phyloP scores from a whole-genome alignment of 352 stramenopile species.

The Globisporangium irregulare region DNA sequence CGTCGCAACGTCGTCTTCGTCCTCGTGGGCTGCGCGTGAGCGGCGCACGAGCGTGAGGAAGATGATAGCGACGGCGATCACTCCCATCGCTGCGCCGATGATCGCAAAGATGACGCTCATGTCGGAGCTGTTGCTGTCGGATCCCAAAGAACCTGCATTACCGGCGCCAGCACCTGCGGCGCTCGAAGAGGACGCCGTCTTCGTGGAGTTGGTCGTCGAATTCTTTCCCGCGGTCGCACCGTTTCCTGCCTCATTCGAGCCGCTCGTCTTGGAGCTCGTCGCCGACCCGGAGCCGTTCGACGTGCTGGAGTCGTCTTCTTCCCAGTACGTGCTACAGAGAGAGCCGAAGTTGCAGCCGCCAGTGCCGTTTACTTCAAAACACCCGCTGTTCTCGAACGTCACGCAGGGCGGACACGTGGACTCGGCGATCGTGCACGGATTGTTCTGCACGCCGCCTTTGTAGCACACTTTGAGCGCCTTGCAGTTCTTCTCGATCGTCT shows the following conservation, averaged over 20 bases:
- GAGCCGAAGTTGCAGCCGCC: constrained; percentile 26
- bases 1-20: constrained; percentile 56
- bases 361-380: constrained; percentile 21
- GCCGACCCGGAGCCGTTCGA: constrained; percentile 19
- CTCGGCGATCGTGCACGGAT: constrained; percentile 24
- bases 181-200: constrained; percentile 14
- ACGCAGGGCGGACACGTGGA: constrained; percentile 34
- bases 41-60: constrained; percentile 75
- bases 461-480: constrained; percentile 27
- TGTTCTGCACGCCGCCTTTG: constrained; percentile 13
- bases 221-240: neutral
- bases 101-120: constrained; percentile 79
- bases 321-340: constrained; percentile 28
- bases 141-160: constrained; percentile 9
- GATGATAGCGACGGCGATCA: constrained; percentile 77
- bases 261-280: neutral
- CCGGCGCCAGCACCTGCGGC: neutral
- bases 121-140: constrained; percentile 30
- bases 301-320: constrained; percentile 9
- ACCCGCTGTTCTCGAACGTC: constrained; percentile 27
- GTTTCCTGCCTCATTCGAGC: constrained; percentile 5
- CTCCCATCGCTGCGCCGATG: constrained; percentile 68
- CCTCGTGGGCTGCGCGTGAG: constrained; percentile 52
- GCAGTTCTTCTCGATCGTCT: constrained; percentile 19
- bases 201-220: constrained; percentile 8